phyloP scores from a whole-genome alignment of 2,329 filamentous ascomycete species.

The Fusarium sp. region DNA sequence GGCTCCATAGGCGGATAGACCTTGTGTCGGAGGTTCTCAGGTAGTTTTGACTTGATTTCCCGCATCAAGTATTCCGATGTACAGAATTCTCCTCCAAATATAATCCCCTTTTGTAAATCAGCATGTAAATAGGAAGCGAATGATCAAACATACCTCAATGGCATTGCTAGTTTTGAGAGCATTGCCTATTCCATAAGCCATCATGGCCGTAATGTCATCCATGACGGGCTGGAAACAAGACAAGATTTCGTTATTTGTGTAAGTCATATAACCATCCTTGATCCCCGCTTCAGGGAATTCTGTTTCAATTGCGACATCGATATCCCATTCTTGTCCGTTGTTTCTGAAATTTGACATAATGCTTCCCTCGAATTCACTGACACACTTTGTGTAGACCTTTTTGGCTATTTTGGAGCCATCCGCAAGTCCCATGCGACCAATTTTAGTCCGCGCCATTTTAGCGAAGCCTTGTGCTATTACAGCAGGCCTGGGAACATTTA shows the following conservation, averaged over 20 bases:
- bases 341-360: background rate
- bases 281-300: fast-evolving
- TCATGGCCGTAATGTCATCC: fast-evolving
- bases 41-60: background rate
- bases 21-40: background rate
- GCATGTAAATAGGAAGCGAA: no score
- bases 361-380: background rate
- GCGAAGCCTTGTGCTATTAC: background rate
- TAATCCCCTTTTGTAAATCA: fast-evolving
- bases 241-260: background rate
- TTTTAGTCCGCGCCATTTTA: background rate
- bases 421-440: background rate
- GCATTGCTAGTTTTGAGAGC: fast-evolving
- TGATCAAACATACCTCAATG: background rate
- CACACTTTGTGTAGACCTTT: background rate
- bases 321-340: background rate
- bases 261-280: background rate
- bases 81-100: background rate
- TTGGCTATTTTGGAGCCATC: background rate
- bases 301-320: background rate
- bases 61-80: background rate
- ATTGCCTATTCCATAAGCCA: fast-evolving
- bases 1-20: background rate
- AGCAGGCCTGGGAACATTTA: background rate
- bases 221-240: background rate